Conservation (phyloP, 2,329 filamentous ascomycete species). For the Torrubiella hemipterigena region DNA sequence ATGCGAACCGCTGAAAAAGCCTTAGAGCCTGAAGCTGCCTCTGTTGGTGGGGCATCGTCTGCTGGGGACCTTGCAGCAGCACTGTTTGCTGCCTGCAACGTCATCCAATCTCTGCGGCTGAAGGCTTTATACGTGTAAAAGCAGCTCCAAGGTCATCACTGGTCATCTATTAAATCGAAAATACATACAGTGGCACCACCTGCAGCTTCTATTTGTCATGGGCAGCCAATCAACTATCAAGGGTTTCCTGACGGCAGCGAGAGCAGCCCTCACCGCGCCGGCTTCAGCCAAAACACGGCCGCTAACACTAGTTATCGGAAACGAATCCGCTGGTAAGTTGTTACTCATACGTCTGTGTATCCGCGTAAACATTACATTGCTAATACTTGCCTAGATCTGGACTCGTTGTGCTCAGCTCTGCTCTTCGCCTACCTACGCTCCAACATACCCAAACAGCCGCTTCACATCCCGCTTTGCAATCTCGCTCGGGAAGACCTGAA, state of each 20-base stretch:
- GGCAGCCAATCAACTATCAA: slow-evolving; percentile 26
- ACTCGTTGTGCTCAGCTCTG: slow-evolving; percentile 65
- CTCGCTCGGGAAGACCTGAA: slow-evolving; percentile 54
- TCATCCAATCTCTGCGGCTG: too few species aligned
- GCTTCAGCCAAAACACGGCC: slow-evolving; percentile 31
- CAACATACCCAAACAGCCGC: slow-evolving; percentile 35
- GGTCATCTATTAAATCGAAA: too few species aligned
- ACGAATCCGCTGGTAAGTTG: slow-evolving; percentile 50
- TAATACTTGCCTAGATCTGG: slow-evolving; percentile 46
- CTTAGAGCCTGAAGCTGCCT: too few species aligned
- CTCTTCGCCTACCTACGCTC: slow-evolving; percentile 64
- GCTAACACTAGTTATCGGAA: slow-evolving; percentile 52
- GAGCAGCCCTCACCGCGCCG: slow-evolving; percentile 30
- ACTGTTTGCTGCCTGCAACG: too few species aligned
- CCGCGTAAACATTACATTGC: background rate
- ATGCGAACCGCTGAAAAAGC: too few species aligned
- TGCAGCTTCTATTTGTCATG: too few species aligned
- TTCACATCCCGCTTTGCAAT: slow-evolving; percentile 65
- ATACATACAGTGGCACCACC: too few species aligned
- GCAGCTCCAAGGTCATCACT: too few species aligned
- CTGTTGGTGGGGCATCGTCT: too few species aligned
- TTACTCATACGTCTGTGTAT: background rate
- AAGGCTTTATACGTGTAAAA: too few species aligned
- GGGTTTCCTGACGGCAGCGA: slow-evolving; percentile 39
- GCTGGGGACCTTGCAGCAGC: too few species aligned